Evolutionary conservation across 768 basidiomycete species (phyloP), one percentile per base, ranked within the genome.

Genomic region (Tylopilus felleus): DNA sequence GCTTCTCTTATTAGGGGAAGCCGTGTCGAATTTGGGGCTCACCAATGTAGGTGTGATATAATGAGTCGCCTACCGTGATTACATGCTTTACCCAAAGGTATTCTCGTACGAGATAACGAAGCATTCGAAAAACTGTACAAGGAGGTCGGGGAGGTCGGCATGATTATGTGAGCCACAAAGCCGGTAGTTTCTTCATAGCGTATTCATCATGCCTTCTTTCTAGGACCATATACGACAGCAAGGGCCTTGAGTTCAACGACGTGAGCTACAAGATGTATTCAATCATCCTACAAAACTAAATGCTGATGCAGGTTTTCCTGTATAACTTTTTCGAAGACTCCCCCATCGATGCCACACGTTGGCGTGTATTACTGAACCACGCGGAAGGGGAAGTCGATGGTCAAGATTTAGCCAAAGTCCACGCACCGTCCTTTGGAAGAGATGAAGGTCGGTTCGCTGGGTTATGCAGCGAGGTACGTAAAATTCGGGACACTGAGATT

Each of bases 251-350:
- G 55, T 64, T 62, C 36, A 55, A 62, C 36, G 62, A 65, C 12
- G 60, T 59, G 47, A 53, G 62, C 5, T 10, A 28, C 4, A 9
- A 8, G 5, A 8, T 10, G 6, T 19, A 25, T 47, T n/a, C 8
- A 1, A 14, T 31, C 2, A 5, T 6, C 6, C 2, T 25, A 22
- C 2, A 31, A 0, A 53, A 52, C 47, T 58, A 17, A 58, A 33
- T 10, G 4, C 21, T 19, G 12, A 43, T 42, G 0, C 51, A 88
- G 86, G 86, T 90, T 5, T 73, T 90, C 3, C 61, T 90, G 10
- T 89, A 84, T 60, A 83, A 90, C 57, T 89, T 89, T 67, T 90
- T 90, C 59, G 76, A 80, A n/a, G n/a, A n/a, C n/a, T n/a, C n/a
- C n/a, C n/a, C n/a, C n/a, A n/a, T n/a, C n/a, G n/a, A n/a, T n/a